Evolutionary conservation across 2,329 filamentous ascomycete species (phyloP).

Genomic region (Cyphellophora europaea): DNA sequence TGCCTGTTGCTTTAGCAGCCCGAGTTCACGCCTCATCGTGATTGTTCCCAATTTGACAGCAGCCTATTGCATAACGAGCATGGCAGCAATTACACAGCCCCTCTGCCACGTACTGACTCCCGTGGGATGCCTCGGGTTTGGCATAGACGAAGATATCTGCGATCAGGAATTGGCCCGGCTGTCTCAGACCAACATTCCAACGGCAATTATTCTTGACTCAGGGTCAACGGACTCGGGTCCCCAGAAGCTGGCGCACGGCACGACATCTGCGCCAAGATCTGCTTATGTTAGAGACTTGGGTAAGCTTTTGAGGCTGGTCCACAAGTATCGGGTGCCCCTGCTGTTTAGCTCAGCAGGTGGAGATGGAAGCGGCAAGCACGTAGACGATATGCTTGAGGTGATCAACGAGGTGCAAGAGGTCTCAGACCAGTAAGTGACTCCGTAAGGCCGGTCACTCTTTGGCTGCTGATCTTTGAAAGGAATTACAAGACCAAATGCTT

Average conservation of each 20-base stretch:
- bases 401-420: constrained; percentile 24
- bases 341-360: constrained; percentile 34
- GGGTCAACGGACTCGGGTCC: constrained; percentile 24
- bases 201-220: constrained; percentile 22
- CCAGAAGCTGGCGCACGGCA: constrained; percentile 19
- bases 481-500: background rate
- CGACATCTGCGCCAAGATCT: constrained; percentile 14
- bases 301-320: constrained; percentile 22
- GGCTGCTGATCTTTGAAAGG: background rate
- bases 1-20: too few species aligned
- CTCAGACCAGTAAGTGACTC: background rate
- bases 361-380: constrained; percentile 36
- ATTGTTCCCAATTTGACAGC: too few species aligned
- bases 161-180: background rate
- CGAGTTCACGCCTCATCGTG: too few species aligned
- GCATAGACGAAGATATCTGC: constrained; percentile 1
- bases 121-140: constrained; percentile 6
- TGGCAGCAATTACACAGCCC: too few species aligned
- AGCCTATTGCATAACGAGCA: too few species aligned
- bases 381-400: constrained; percentile 29
- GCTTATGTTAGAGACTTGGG: constrained; percentile 5
- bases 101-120: constrained; percentile 7
- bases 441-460: background rate
- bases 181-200: background rate
- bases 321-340: constrained; percentile 28